Base-by-base conservation (phyloP, 208 protist genomes). In the Angomonas deanei region DNA sequence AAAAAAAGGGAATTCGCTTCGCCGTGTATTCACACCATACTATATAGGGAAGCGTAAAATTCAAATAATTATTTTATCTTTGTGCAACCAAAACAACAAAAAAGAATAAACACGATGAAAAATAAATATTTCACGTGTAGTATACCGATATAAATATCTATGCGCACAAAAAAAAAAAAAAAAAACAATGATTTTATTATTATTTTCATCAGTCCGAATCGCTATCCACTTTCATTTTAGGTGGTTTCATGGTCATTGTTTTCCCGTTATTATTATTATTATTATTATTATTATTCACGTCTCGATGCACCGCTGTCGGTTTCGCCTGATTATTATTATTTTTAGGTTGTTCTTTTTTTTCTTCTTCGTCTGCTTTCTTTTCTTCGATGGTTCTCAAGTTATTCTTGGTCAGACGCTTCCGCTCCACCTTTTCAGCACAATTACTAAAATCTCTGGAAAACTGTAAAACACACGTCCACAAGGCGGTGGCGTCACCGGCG, bases 401-500 rank as follows among this genome's bases (percentile, higher is more conserved):
- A 27, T 58, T 46, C 52, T 74, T 73, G 21, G 68, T 80, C 19
- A 74, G 52, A 34, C 69, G 70, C 26, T 34, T 34, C 31, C 61
- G 10, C 10, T 21, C 32, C 48, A 78, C 62, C 26, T 64, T 69
- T 21, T 75, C 67, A 4, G 82, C 63, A 27, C 77, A 80, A 26
- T 42, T 56, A 49, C 74, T 47, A 15, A 88, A 77, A 27, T 88
- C 72, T 19, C 55, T 68, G 49, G 65, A 66, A 59, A 93, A 86
- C 57, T 82, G 72, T 39, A 80, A 26, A 19, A 93, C 66, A 58
- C 80, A 79, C 31, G 50, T 65, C 83, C 82, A 90, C 10, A 93
- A 36, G 2, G 73, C 55, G 17, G 74, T 86, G 55, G 90, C 86
- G 62, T 93, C 86, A 3, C 57, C 61, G 26, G 47, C 60, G 4